Evolutionary conservation across 1,284 basidiomycete genomes (phyloP), one percentile per base, ranked within the genome.

Genomic region (Bjerkandera adusta): DNA sequence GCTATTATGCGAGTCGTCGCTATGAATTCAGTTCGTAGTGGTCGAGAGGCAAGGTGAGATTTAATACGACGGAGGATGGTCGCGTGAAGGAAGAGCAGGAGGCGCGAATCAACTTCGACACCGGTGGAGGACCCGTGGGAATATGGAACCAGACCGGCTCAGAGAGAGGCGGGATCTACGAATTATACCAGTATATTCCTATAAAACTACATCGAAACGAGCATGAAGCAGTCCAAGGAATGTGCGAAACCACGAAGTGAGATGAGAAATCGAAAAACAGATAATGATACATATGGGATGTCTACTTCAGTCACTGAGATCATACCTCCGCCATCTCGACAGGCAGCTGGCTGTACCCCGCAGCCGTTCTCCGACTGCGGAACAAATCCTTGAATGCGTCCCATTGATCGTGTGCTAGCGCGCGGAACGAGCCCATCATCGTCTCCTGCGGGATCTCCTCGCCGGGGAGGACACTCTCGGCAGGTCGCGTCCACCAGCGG

Each of bases 401-500:
- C 70, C 79, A 71, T 24, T 66, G 66, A 24, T 71, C 74, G 8
- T 57, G 56, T 16, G 69, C 45, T 6, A 58, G 50, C 8, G 57
- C 63, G 43, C 68, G 65, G n/a, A 73, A 66, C 37, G 71, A 73
- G 38, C 76, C 77, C 63, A 73, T 60, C 52, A 82, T 49, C 33
- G 58, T 57, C 51, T 66, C 70, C n/a, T 65, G 66, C 2, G 52
- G 57, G 24, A 64, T 59, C 13, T 57, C 58, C 53, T 85, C 81
- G 3, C 72, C 83, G 3, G 81, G 81, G 76, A 90, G 77, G 36
- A 92, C 53, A 53, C 87, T 89, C 27, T 71, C 73, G 54, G 57
- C 60, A 1, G 92, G 92, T 40, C 92, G 72, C 49, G 70, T 76
- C 92, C 92, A 95, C 83, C 88, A 87, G 62, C 81, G 88, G 54